Conservation (phyloP, 2,329 filamentous ascomycete genomes). For the Nigrograna mackinnonii region DNA sequence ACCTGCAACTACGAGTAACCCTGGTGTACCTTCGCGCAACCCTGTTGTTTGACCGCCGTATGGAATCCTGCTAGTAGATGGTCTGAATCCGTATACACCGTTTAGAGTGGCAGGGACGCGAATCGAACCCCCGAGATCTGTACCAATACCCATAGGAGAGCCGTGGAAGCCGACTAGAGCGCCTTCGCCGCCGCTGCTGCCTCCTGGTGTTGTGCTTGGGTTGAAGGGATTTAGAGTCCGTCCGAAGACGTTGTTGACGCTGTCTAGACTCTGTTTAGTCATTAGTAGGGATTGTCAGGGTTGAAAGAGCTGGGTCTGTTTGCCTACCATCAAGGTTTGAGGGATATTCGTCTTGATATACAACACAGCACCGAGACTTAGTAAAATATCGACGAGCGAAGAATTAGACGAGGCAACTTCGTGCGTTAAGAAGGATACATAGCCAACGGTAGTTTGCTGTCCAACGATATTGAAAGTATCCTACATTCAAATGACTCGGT, state of each 20-base stretch:
- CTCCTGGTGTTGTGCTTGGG: constrained; percentile 52
- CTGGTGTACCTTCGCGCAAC: neutral
- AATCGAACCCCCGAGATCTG: constrained; percentile 56
- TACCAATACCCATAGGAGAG: constrained; percentile 54
- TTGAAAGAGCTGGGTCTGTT: neutral
- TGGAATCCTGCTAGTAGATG: neutral
- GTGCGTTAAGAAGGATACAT: neutral
- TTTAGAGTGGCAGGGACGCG: constrained; percentile 60
- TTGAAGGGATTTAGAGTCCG: constrained; percentile 40
- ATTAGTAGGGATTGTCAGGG: neutral
- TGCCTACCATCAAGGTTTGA: constrained; percentile 10
- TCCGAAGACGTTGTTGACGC: constrained; percentile 26
- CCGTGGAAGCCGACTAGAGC: constrained; percentile 57
- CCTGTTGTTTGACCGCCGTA: neutral
- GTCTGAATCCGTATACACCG: constrained; percentile 56
- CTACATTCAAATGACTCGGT: neutral
- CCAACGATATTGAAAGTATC: constrained; percentile 17
- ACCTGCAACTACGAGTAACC: neutral
- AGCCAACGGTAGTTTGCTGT: neutral
- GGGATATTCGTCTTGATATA: constrained; percentile 56
- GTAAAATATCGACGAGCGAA: constrained; percentile 50
- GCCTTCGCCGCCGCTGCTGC: constrained; percentile 60
- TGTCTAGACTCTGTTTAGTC: constrained; percentile 48
- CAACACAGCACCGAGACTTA: constrained; percentile 54
- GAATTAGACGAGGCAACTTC: constrained; percentile 40